phyloP scores from a whole-genome alignment of 2,329 filamentous ascomycete genomes.

The Aureobasidium sp. region DNA sequence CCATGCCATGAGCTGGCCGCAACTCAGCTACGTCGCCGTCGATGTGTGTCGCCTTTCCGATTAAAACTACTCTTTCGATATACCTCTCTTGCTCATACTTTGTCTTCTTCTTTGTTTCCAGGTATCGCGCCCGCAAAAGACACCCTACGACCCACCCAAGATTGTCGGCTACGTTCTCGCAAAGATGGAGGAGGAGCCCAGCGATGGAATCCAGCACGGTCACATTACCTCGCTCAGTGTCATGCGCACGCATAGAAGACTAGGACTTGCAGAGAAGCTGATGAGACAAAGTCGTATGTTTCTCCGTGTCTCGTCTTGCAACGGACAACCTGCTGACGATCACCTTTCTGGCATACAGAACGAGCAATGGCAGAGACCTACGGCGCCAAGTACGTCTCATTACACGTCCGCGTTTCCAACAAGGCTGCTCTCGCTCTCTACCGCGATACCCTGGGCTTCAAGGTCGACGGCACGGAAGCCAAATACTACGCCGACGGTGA shows the following conservation, averaged over 20 bases:
- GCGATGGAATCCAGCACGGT: constrained; percentile 83
- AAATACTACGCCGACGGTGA: constrained; percentile 98
- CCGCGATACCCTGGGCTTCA: constrained; percentile 83
- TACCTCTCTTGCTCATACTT: neutral
- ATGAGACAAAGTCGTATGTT: constrained; percentile 89
- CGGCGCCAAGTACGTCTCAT: constrained; percentile 80
- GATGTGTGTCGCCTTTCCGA: constrained; percentile 43
- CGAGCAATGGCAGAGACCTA: constrained; percentile 96
- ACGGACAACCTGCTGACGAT: neutral
- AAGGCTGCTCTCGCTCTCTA: constrained; percentile 85
- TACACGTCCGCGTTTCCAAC: constrained; percentile 94
- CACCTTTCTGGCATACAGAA: constrained; percentile 42
- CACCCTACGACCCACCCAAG: constrained; percentile 83
- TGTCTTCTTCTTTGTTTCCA: constrained; percentile 17
- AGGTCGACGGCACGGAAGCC: constrained; percentile 72
- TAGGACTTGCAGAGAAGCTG: constrained; percentile 92
- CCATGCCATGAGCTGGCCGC: constrained; percentile 96
- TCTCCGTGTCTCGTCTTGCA: neutral
- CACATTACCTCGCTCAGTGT: constrained; percentile 94
- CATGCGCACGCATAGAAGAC: constrained; percentile 85
- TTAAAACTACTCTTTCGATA: neutral
- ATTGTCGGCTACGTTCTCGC: constrained; percentile 99
- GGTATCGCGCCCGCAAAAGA: constrained; percentile 67
- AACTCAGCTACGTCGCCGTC: constrained; percentile 92
- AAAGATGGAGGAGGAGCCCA: constrained; percentile 98